A percentile compares a stretch with the other conserved stretches of the same genome.
phyloP scores from a whole-genome alignment of 164 flowering plant species.

The Aristolochia contorta region DNA sequence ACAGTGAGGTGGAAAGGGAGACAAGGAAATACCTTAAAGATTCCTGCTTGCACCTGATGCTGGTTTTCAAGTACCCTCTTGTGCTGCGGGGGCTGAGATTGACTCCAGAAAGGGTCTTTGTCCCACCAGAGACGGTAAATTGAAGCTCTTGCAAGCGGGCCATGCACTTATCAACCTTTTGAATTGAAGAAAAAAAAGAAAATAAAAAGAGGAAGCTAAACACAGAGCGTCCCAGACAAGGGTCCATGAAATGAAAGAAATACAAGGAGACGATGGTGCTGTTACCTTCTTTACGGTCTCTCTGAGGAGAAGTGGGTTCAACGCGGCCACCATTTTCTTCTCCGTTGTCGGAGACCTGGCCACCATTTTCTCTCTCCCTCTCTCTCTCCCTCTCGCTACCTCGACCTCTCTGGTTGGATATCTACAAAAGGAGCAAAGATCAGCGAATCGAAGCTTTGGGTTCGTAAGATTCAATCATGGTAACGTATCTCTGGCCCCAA shows the following conservation, averaged over 20 bases:
- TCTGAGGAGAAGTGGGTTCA: slow-evolving; percentile 60
- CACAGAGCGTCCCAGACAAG: background rate
- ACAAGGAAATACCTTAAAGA: slow-evolving; percentile 39
- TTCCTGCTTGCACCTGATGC: slow-evolving; percentile 90
- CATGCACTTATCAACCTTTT: slow-evolving; percentile 85
- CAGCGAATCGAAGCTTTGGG: background rate
- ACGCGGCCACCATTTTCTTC: slow-evolving; percentile 46
- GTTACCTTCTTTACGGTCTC: slow-evolving; percentile 80
- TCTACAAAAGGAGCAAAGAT: background rate
- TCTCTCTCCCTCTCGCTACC: slow-evolving; percentile 8
- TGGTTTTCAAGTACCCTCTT: slow-evolving; percentile 57
- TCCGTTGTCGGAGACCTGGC: slow-evolving; percentile 82
- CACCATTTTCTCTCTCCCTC: slow-evolving; percentile 42
- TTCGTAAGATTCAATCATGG: slow-evolving; percentile 4
- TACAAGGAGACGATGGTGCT: too few relatives aligned
- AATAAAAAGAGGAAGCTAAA: background rate
- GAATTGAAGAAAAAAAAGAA: slow-evolving; percentile 8
- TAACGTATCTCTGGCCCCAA: slow-evolving; percentile 22
- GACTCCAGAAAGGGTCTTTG: slow-evolving; percentile 49
- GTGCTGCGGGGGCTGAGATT: slow-evolving; percentile 74
- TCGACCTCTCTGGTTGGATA: background rate
- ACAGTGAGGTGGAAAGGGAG: background rate
- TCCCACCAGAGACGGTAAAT: slow-evolving; percentile 74
- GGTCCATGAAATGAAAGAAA: background rate
- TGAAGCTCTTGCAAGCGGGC: slow-evolving; percentile 87